Evolutionary conservation across 352 stramenopile genomes (phyloP), one percentile per base, ranked within the genome.

Genomic region (Pythium pyrilobum): DNA sequence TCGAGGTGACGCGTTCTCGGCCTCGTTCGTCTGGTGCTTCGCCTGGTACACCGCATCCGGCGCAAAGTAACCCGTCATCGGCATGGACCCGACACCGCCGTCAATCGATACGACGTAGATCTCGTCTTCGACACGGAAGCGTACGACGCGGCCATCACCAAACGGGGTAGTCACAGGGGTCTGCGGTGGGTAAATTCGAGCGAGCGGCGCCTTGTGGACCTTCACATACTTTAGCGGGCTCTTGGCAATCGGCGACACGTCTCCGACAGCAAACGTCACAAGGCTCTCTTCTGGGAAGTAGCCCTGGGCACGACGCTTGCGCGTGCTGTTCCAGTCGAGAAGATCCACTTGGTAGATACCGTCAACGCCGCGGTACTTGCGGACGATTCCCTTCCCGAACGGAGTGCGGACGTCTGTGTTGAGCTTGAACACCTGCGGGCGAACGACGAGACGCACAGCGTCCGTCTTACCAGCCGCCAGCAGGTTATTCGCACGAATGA

Each of bases 311-410:
- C 77, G 77, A 38, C 77, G 77, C 47, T 76, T 73, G 6, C 56
- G 53, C 18, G 55, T 50, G 28, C 56, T n/a, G 36, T 46, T 69
- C 75, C 76, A 92, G 47, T 89, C 79, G 13, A 79, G 67, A 24
- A 94, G 65, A 47, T 94, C 79, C 2, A 94, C 70, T n/a, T 72
- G 53, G 63, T 94, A 94, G 23, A 94, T 89, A n/a, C 75, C 83
- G 52, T 91, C 81, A 9, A 81, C 58, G 1, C 67, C 66, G 16
- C 82, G 75, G 48, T 85, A 92, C 41, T 80, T 85, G 39, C 77
- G 74, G 29, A 92, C 59, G 15, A 92, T 89, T 18, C 63, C 81
- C 38, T 67, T 72, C 1, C 81, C 81, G 45, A 87, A 71, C 25
- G 81, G 77, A 4, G 81, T 87, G 24, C 75, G 73, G 29, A 92